Evolutionary conservation across 495 filamentous ascomycete species (phyloP).

Genomic region (Lentithecium fluviatile): DNA sequence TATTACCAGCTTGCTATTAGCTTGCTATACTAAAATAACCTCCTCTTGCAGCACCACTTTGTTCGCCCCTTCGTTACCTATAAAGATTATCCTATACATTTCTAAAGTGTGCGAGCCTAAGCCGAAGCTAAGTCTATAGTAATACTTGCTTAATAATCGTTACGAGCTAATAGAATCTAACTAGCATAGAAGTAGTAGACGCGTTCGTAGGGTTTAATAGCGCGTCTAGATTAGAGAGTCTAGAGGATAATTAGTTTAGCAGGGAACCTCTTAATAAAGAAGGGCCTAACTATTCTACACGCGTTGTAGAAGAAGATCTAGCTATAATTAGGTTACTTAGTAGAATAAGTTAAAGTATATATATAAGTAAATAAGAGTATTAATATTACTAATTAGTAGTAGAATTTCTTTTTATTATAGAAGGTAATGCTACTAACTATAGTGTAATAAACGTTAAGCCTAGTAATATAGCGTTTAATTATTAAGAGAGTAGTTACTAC

Average conservation of each 20-base stretch:
- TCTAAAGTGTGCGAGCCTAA: background rate
- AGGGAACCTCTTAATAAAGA: slow-evolving; percentile 5
- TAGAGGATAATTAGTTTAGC: slow-evolving; percentile 21
- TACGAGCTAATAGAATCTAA: slow-evolving; percentile 13
- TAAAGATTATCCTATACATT: slow-evolving; percentile 15
- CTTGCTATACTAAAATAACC: slow-evolving; percentile 12
- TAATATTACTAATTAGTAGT: slow-evolving; percentile 15
- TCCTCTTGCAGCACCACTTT: slow-evolving; percentile 15
- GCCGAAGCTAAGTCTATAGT: background rate
- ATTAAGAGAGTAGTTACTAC: slow-evolving; percentile 6
- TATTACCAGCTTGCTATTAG: slow-evolving; percentile 5
- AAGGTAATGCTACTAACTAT: slow-evolving; percentile 6
- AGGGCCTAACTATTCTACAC: slow-evolving; percentile 13
- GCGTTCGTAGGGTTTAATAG: slow-evolving; percentile 1
- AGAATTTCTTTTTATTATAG: slow-evolving; percentile 25
- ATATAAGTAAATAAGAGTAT: background rate
- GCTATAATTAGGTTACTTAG: slow-evolving; percentile 20
- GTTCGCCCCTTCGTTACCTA: slow-evolving; percentile 7
- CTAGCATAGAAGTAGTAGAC: slow-evolving; percentile 6
- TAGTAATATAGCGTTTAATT: slow-evolving; percentile 7
- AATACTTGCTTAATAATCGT: slow-evolving; percentile 5
- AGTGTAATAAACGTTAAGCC: slow-evolving; percentile 2
- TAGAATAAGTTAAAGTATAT: slow-evolving; percentile 21
- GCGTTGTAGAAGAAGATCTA: slow-evolving; percentile 10
- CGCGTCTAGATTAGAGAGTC: slow-evolving; percentile 4